Conservation (phyloP, 2,329 filamentous ascomycete species). For the Sclerotinia trifoliorum region DNA sequence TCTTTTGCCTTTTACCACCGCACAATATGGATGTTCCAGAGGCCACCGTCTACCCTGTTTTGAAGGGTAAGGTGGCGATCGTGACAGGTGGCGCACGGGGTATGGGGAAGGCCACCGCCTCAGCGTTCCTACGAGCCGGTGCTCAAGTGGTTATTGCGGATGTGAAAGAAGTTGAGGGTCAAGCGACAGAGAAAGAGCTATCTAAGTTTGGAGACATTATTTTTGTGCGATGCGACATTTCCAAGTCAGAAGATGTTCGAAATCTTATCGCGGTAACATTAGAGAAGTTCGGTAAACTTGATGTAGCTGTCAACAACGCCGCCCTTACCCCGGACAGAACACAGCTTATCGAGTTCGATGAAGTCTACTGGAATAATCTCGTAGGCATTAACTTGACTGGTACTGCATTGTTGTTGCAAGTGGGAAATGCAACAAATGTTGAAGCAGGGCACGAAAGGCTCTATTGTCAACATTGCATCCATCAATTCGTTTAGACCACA, state of each 20-base stretch:
- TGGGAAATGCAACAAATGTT: constrained; percentile 20
- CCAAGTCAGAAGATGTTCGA: constrained; percentile 15
- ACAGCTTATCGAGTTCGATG: constrained; percentile 15
- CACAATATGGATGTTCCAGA: constrained; percentile 21
- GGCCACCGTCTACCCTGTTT: constrained; percentile 19
- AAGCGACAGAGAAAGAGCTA: constrained; percentile 8
- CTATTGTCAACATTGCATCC: constrained; percentile 22
- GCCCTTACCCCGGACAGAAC: constrained; percentile 28
- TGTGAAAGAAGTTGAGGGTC: constrained; percentile 10
- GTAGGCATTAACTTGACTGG: constrained; percentile 18
- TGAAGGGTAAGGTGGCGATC: constrained; percentile 27
- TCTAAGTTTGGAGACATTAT: constrained; percentile 7
- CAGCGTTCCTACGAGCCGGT: constrained; percentile 15
- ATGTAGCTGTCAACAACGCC: constrained; percentile 56
- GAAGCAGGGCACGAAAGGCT: constrained; percentile 18
- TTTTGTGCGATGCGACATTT: constrained; percentile 20
- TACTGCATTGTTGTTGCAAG: constrained; percentile 21
- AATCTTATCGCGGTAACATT: constrained; percentile 39
- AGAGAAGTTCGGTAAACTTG: constrained; percentile 49
- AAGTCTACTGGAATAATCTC: constrained; percentile 18
- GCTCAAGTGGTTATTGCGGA: constrained; percentile 19
- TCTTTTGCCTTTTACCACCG: neutral
- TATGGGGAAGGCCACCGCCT: constrained; percentile 41
- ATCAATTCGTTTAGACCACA: constrained; percentile 18
- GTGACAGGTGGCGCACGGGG: constrained; percentile 32